These are phyloP conservation scores for Tylopilus felleus DNA, from an alignment of 768 basidiomycete genomes.

Conservation along the genomic window DNA sequence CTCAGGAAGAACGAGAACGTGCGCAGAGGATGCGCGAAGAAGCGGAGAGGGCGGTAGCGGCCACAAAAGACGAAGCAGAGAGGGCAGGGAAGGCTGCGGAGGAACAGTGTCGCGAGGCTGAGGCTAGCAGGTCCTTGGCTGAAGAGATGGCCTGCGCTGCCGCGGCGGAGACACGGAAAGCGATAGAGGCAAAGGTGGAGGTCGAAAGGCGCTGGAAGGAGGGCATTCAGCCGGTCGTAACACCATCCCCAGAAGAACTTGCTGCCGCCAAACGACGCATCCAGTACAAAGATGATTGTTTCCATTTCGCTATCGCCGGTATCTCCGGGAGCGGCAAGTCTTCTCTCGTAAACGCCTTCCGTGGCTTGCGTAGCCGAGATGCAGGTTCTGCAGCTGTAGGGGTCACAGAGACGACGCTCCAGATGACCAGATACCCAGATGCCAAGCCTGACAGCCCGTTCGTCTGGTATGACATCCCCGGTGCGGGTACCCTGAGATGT, in stretches of 20 bases:
- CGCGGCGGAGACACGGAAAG: slow-evolving; percentile 13
- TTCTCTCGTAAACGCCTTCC: slow-evolving; percentile 35
- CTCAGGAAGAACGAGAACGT: not conserved
- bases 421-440: too few relatives aligned
- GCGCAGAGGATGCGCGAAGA: not conserved
- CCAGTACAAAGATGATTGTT: slow-evolving; percentile 25
- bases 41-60: slow-evolving; percentile 6
- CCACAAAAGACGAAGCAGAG: slow-evolving; percentile 11
- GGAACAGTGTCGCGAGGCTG: slow-evolving; percentile 19
- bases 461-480: too few relatives aligned
- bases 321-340: slow-evolving; percentile 36
- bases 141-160: slow-evolving; percentile 10
- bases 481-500: too few relatives aligned
- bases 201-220: slow-evolving; percentile 15
- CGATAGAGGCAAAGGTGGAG: slow-evolving; percentile 13
- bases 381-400: too few relatives aligned
- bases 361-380: slow-evolving; percentile 1
- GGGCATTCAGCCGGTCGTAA: slow-evolving; percentile 22
- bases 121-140: slow-evolving; percentile 5
- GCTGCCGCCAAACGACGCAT: slow-evolving; percentile 15
- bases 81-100: slow-evolving; percentile 16
- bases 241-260: slow-evolving; percentile 12
- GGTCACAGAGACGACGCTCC: too few relatives aligned
- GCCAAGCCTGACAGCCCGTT: too few relatives aligned
- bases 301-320: slow-evolving; percentile 36